These are phyloP conservation scores for Gyrodon tennesseensis DNA, from an alignment of 1,284 basidiomycete species.

Conservation along the genomic window DNA sequence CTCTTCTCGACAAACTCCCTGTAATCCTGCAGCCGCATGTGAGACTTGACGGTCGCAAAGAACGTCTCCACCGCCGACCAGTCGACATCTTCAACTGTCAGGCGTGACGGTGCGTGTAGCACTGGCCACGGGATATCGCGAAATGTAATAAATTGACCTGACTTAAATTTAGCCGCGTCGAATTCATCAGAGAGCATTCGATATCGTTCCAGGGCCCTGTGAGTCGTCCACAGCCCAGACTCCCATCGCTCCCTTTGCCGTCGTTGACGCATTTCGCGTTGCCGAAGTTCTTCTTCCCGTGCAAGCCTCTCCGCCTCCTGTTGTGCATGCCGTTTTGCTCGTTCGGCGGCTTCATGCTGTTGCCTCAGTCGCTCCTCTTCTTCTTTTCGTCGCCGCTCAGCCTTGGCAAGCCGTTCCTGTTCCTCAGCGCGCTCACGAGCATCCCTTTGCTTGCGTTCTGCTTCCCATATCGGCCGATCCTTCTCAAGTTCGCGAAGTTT, in stretches of 20 bases:
- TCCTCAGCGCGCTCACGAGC: conserved; percentile 52
- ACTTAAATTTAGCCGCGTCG: conserved; percentile 58
- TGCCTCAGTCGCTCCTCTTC: conserved; percentile 44
- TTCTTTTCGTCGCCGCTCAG: conserved; percentile 45
- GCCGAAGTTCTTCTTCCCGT: conserved; percentile 44
- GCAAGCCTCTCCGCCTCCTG: conserved; percentile 40
- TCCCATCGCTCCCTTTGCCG: conserved; percentile 54
- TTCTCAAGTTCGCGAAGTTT: conserved; percentile 69
- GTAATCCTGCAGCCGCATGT: conserved; percentile 61
- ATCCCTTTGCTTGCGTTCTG: conserved; percentile 51
- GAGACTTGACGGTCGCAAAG: conserved; percentile 54
- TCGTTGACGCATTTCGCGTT: conserved; percentile 48
- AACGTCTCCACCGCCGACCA: conserved; percentile 70
- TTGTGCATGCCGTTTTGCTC: conserved; percentile 35
- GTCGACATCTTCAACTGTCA: conserved; percentile 63
- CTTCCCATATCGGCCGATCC: conserved; percentile 64
- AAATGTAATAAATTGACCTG: conserved; percentile 54
- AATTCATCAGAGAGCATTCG: conserved; percentile 59
- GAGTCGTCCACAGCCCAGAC: conserved; percentile 58
- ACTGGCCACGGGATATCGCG: conserved; percentile 72
- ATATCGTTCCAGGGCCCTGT: conserved; percentile 67
- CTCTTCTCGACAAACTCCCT: conserved; percentile 64
- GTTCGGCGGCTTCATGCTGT: conserved; percentile 43
- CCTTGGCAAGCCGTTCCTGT: conserved; percentile 43
- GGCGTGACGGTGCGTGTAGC: conserved; percentile 52